Base-by-base conservation (phyloP, 441 rosid species). In the Populus hybrid region DNA sequence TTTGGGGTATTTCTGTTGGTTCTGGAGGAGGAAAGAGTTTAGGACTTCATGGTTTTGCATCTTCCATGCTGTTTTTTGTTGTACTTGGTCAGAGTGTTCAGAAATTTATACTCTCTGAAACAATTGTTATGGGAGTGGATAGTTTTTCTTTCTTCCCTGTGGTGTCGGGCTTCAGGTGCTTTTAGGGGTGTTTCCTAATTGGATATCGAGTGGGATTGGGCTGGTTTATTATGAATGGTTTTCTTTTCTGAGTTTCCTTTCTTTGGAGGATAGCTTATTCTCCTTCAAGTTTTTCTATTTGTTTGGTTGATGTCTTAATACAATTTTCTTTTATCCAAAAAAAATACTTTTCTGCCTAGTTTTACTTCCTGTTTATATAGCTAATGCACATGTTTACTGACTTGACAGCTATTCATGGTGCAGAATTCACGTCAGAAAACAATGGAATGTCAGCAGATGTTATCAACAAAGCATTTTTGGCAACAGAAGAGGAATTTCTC, bases 401-500 rank as follows among this genome's bases (percentile, higher is more conserved):
- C 79, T 82, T 84, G 79, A 79, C 88, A 83, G 83, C 85, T 84
- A 76, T 86, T 86, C 80, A 85, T 83, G 87, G 75, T 88, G 90
- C 93, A 92, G 96, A 86, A 77, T 90, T 84, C 59, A 87, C 92
- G 5, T 74, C 93, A 4, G 98, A 95, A 78, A 86, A 84, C 36
- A 70, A 76, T 28, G 95, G 91, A 69, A 82, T 95, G 85, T 92
- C 98, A 0, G 91, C 89, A 11, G 96, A 95, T 77, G 97, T 88
- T 18, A 91, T 95, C 70, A 92, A 80, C 63, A 90, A 85, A 84
- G 98, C 97, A 14, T 93, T 91, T 80, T 81, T 91, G 72, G 91
- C 89, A 20, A 95, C 99, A 0, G 98, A 95, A 82, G 99, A 91
- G 70, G 95, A 88, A 42, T 95, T 95, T 85, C 98, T 95, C 50